These are phyloP conservation scores for Epichloe sp. DNA, from an alignment of 2,329 filamentous ascomycete species.

Conservation along the genomic window DNA sequence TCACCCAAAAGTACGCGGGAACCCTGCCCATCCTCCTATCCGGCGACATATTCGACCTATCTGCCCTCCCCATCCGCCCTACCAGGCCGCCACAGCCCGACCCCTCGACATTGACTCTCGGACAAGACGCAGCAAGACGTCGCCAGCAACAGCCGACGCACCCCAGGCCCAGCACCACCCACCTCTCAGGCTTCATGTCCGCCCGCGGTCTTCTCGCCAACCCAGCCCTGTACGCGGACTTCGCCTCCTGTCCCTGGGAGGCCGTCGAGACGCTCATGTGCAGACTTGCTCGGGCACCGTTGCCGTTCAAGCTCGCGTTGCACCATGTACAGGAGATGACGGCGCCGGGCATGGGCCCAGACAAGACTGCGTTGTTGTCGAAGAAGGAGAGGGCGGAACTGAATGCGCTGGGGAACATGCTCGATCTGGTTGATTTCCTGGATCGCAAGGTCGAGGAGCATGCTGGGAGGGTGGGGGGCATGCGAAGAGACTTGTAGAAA, in stretches of 20 bases:
- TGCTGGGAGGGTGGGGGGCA: constrained; percentile 17
- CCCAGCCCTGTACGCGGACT: constrained; percentile 49
- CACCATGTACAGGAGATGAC: constrained; percentile 59
- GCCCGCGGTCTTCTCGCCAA: constrained; percentile 55
- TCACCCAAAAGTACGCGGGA: constrained; percentile 37
- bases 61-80: constrained; percentile 26
- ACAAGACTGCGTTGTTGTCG: constrained; percentile 39
- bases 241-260: constrained; percentile 44
- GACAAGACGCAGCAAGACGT: constrained; percentile 6
- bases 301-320: constrained; percentile 49
- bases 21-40: constrained; percentile 53
- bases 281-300: constrained; percentile 40
- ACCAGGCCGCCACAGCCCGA: constrained; percentile 20
- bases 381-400: constrained; percentile 41
- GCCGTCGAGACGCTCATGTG: constrained; percentile 51
- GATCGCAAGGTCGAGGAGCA: constrained; percentile 33
- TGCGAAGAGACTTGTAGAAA: constrained; percentile 20
- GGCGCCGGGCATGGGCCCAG: constrained; percentile 38
- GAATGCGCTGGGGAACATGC: constrained; percentile 35
- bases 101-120: constrained; percentile 19
- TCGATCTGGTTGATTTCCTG: constrained; percentile 48
- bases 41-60: constrained; percentile 53
- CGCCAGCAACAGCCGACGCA: background rate
- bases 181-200: constrained; percentile 53
- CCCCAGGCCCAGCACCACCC: constrained; percentile 27